Evolutionary conservation across 768 basidiomycete species (phyloP), one percentile per base, ranked within the genome.

Genomic region (Naganishia friedmannii): DNA sequence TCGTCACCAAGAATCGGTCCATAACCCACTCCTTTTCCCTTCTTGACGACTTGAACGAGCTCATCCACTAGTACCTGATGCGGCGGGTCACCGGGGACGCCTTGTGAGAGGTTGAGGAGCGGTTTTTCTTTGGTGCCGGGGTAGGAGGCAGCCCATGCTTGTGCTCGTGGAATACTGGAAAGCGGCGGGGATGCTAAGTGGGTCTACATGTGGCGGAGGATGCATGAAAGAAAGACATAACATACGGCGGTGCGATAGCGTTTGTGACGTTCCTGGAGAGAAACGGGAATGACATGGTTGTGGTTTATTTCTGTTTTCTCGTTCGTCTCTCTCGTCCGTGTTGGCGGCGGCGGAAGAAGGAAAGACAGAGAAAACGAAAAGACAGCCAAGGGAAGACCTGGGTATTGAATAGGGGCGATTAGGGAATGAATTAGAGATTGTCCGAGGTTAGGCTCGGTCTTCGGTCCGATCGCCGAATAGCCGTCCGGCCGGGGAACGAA

Each of bases 91-190:
- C 88, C 87, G 0, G 91, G 91, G 0, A 87, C 87, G 48, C 91
- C 83, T 79, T 91, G 90, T 0, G 88, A 88, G 83, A 91, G 87
- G 74, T 86, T 85, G n/a, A 91, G 83, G 1, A 91, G 80, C 0
- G 86, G 87, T 4, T 72, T 53, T 12, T 65, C 53, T n/a, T 63
- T 26, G 17, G 67, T 57, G 0, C 70, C 51, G 10, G 51, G 28
- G 72, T 80, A 82, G 5, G 53, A 39, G 0, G 53, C 45, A 0
- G 68, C 73, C 81, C 81, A 82, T 29, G 71, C 76, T 72, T 75
- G 76, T 21, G 79, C 79, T 71, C 71, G 72, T 7, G 78, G 79
- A 39, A 80, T 80, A 0, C 78, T 79, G 28, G 34, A 1, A 39
- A 6, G 37, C 6, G 15, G 23, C 13, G 23, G 23, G 19, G 31